Conservation (phyloP, 176 grass and related monocot species). For the Carex pumila region DNA sequence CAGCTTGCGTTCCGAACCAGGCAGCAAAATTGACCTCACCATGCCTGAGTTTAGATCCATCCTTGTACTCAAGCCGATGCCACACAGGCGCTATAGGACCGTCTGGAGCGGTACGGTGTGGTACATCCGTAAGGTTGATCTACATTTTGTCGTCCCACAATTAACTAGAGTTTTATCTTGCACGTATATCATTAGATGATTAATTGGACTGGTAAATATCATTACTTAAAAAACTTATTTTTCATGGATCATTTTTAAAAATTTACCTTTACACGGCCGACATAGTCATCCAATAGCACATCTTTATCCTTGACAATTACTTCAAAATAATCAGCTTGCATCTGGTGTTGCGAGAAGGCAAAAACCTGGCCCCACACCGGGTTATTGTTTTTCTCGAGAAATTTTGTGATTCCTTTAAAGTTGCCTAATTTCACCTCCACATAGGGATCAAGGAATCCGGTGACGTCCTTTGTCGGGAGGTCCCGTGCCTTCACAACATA, state of each 20-base stretch:
- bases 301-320: constrained; percentile 73
- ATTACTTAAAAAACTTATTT: neutral
- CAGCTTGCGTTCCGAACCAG: constrained; percentile 72
- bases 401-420: constrained; percentile 50
- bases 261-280: constrained; percentile 44
- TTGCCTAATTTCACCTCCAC: constrained; percentile 81
- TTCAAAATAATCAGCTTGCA: constrained; percentile 51
- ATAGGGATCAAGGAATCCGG: constrained; percentile 71
- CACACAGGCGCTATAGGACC: constrained; percentile 75
- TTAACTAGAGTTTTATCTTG: neutral
- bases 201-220: neutral
- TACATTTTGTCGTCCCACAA: neutral
- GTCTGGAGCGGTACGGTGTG: constrained; percentile 51
- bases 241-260: neutral
- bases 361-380: constrained; percentile 75
- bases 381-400: constrained; percentile 60
- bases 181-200: neutral
- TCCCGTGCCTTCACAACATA: constrained; percentile 66
- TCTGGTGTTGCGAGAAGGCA: constrained; percentile 55
- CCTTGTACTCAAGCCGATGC: constrained; percentile 44
- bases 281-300: constrained; percentile 49
- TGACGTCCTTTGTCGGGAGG: constrained; percentile 57
- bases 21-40: constrained; percentile 82
- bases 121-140: constrained; percentile 45
- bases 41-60: constrained; percentile 37